Evolutionary conservation across 2,329 filamentous ascomycete species (phyloP).

Genomic region (Pezicula rhizophila): DNA sequence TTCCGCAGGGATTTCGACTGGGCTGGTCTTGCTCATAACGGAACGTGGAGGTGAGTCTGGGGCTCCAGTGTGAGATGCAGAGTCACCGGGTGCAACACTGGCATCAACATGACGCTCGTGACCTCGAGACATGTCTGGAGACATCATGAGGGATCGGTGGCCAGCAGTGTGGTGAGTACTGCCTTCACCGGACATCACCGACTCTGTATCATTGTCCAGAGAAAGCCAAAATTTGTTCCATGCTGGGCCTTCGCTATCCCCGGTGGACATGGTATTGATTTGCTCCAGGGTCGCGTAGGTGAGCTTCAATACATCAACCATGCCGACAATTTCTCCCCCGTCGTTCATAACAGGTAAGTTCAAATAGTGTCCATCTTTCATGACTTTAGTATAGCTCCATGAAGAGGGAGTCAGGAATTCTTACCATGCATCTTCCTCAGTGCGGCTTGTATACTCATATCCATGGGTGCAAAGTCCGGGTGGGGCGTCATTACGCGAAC

Average conservation of each 20-base stretch:
- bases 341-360: conserved; percentile 56
- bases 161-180: conserved; percentile 64
- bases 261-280: conserved; percentile 88
- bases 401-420: conserved; percentile 28
- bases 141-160: conserved; percentile 67
- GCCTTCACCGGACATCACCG: conserved; percentile 87
- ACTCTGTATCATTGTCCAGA: conserved; percentile 82
- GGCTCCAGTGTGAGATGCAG: conserved; percentile 83
- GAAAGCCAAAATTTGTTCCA: conserved; percentile 99
- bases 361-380: too few species aligned
- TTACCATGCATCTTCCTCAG: conserved; percentile 97
- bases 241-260: conserved; percentile 86
- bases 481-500: conserved; percentile 99
- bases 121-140: conserved; percentile 64
- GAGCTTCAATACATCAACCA: conserved; percentile 97
- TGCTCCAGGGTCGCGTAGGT: conserved; percentile 97
- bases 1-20: conserved; percentile 54
- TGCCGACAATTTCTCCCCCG: conserved; percentile 92
- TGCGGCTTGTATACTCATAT: conserved; percentile 98
- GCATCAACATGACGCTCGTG: conserved; percentile 62
- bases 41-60: conserved; percentile 69
- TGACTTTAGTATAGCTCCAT: conserved; percentile 12
- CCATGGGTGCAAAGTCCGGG: conserved; percentile 95
- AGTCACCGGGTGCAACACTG: conserved; percentile 87
- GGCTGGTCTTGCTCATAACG: conserved; percentile 32